Conservation (phyloP, 768 basidiomycete species). For the Exidia glandulosa region DNA sequence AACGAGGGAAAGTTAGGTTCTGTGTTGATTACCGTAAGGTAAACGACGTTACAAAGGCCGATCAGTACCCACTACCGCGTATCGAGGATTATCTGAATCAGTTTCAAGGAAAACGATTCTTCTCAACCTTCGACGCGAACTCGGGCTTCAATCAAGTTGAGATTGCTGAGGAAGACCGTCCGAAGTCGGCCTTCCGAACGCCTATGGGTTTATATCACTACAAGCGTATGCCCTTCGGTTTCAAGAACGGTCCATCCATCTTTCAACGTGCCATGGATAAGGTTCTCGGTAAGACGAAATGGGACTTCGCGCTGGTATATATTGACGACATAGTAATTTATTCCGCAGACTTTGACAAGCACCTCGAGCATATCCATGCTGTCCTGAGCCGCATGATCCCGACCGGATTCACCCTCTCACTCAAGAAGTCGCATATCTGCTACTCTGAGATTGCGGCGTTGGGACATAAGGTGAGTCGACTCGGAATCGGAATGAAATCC, state of each 20-base stretch:
- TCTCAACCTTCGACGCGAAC: constrained; percentile 26
- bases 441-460: background rate
- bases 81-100: constrained; percentile 19
- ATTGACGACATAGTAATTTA: background rate
- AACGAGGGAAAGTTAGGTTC: constrained; percentile 26
- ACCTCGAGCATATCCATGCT: background rate
- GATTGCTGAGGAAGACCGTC: constrained; percentile 12
- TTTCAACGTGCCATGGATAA: background rate
- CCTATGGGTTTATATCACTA: constrained; percentile 33
- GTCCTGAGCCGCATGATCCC: background rate
- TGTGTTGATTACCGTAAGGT: constrained; percentile 24
- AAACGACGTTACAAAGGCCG: constrained; percentile 14
- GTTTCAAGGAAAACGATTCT: constrained; percentile 18
- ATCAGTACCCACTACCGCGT: constrained; percentile 19
- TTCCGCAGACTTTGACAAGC: background rate
- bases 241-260: constrained; percentile 10
- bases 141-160: constrained; percentile 22
- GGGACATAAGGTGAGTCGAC: background rate
- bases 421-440: background rate
- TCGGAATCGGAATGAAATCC: constrained; percentile 20
- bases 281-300: background rate
- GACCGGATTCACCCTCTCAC: background rate
- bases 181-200: constrained; percentile 27
- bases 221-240: constrained; percentile 29
- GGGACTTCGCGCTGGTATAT: background rate